Percentiles rank a stretch among this genome's conserved stretches.
Conservation (phyloP, 768 basidiomycete species). For the Auriculariales sp. region DNA sequence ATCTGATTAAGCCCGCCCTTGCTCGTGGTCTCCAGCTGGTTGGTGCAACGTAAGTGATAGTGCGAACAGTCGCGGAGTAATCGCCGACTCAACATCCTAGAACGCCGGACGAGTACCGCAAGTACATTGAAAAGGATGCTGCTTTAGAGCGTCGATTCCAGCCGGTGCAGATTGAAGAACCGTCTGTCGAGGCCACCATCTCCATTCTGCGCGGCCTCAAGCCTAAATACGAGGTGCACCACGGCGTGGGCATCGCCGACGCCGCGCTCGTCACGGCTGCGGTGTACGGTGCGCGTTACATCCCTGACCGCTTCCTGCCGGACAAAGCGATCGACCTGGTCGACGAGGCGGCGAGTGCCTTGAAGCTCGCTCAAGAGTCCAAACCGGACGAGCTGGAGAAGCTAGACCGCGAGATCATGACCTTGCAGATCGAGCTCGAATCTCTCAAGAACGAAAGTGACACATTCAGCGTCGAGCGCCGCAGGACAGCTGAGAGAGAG, state of each 20-base stretch:
- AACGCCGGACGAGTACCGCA: conserved; percentile 73
- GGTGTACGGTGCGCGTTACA: conserved; percentile 70
- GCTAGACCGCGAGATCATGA: conserved; percentile 72
- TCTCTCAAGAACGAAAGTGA: conserved; percentile 81
- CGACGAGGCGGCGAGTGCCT: conserved; percentile 81
- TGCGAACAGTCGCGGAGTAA: background rate
- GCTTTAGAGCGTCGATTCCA: conserved; percentile 87
- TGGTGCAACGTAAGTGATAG: conserved; percentile 49
- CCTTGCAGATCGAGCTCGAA: conserved; percentile 79
- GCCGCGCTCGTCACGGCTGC: conserved; percentile 85
- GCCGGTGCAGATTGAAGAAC: conserved; percentile 78
- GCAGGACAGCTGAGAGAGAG: conserved; percentile 48
- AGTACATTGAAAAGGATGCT: conserved; percentile 84
- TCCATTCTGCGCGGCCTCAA: conserved; percentile 82
- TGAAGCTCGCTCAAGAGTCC: conserved; percentile 77
- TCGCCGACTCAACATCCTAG: background rate
- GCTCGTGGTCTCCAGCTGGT: conserved; percentile 80
- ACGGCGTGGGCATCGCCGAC: conserved; percentile 86
- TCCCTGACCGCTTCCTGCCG: conserved; percentile 76
- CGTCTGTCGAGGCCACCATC: conserved; percentile 70
- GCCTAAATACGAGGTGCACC: conserved; percentile 77
- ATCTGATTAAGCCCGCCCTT: conserved; percentile 87
- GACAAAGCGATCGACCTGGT: conserved; percentile 89
- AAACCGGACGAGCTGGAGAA: conserved; percentile 77
- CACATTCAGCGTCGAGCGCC: conserved; percentile 64